These are phyloP conservation scores for Microbotryum lychnidis-dioicae DNA, from an alignment of 1,284 basidiomycete species.

Conservation along the genomic window DNA sequence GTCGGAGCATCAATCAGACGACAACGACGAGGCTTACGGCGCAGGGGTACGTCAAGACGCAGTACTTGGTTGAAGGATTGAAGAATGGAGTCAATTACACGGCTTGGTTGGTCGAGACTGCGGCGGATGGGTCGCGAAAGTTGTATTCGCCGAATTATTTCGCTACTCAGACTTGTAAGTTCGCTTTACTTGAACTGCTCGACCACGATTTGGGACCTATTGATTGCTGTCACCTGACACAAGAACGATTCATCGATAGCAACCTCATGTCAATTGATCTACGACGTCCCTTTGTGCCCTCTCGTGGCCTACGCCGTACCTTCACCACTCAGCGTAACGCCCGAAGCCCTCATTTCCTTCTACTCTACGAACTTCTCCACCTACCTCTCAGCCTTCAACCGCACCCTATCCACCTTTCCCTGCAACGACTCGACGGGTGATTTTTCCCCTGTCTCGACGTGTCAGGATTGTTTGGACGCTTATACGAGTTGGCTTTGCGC, in stretches of 20 bases:
- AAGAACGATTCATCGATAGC: conserved; percentile 8
- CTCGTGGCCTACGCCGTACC: conserved; percentile 44
- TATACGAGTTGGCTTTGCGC: conserved; percentile 43
- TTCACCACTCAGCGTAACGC: conserved; percentile 32
- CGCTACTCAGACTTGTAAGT: conserved; percentile 36
- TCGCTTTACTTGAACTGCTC: not conserved
- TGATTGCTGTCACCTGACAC: conserved; percentile 18
- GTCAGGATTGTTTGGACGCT: conserved; percentile 39
- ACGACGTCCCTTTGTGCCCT: conserved; percentile 41
- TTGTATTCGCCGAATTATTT: conserved; percentile 32
- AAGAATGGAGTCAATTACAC: conserved; percentile 39
- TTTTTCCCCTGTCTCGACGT: conserved; percentile 42
- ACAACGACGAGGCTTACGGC: conserved; percentile 14
- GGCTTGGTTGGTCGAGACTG: conserved; percentile 38
- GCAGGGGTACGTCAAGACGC: conserved; percentile 27
- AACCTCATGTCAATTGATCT: conserved; percentile 40
- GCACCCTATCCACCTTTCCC: conserved; percentile 42
- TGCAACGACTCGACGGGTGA: conserved; percentile 35
- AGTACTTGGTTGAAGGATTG: conserved; percentile 34
- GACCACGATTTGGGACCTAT: conserved; percentile 11
- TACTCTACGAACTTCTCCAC: conserved; percentile 37
- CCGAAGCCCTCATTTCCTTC: conserved; percentile 33
- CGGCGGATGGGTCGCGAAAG: conserved; percentile 10
- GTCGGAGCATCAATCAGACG: conserved; percentile 24
- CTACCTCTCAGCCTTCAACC: conserved; percentile 39